Base-by-base conservation (phyloP, 2,329 filamentous ascomycete genomes). In the Pestalotiopsis sp. region DNA sequence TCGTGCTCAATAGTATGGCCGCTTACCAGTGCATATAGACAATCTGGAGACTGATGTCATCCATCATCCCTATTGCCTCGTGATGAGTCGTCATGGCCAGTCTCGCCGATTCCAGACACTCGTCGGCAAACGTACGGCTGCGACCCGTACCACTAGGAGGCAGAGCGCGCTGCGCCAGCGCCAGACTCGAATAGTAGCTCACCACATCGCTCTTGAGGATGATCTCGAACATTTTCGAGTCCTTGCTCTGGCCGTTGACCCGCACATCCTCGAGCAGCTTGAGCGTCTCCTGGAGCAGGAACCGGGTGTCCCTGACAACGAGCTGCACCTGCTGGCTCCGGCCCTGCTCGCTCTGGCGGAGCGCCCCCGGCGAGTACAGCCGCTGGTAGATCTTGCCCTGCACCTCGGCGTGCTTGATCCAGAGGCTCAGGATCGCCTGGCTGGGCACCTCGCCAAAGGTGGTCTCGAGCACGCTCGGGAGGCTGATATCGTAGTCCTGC, bases 341-440 rank as follows among this genome's bases (percentile, higher is more conserved):
- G 11, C 77, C 71, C 7, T 74, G 65, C 9, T 77, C 76, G 0
- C 76, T 70, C 67, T 82, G 77, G 1, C 76, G 73, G 17, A 82
- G 76, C 0, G 81, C 79, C 4, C 78, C 80, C 1, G 80, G 80
- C 35, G 79, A 81, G 71, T 89, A 89, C 2, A 89, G 75, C 3
- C 83, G 78, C 72, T 88, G 83, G 68, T 89, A 89, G 30, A 88
- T 83, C 4, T 84, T 81, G 2, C 86, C 85, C 65, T 88, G 85
- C 9, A 87, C 82, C n/a, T 80, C 81, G n/a, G 85, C 83, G 13
- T 86, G 80, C 59, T 79, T 74, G 38, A 86, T 81, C 84, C 86
- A 88, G 1, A 84, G 71, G 11, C 77, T 74, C 68, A 85, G 84
- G 9, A 81, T 79, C 24, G 76, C 75, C 4, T 73, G 72, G 5